A percentile compares a stretch with the other conserved stretches of the same genome.
These are phyloP conservation scores for Pythium pectinolyticum DNA, from an alignment of 352 stramenopile genomes.

Conservation along the genomic window DNA sequence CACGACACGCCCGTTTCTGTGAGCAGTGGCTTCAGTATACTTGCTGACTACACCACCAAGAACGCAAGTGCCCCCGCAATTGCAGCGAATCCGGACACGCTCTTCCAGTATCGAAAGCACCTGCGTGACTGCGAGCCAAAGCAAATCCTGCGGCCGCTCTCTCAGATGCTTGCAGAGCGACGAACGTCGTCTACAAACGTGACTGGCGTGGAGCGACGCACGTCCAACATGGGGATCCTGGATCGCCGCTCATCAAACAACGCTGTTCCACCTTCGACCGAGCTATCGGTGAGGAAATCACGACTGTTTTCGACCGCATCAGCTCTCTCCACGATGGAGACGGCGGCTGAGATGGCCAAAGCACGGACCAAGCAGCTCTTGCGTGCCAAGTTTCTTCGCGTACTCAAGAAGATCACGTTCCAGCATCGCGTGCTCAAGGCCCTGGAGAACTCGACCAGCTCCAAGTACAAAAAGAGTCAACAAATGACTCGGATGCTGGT, in stretches of 20 bases:
- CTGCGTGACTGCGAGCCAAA: conserved; percentile 22
- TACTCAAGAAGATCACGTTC: conserved; percentile 46
- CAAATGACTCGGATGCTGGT: conserved; percentile 27
- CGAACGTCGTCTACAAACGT: conserved; percentile 2
- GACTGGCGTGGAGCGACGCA: conserved; percentile 4
- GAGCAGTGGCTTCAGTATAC: not conserved
- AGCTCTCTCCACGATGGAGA: conserved; percentile 3
- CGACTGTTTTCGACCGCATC: conserved; percentile 12
- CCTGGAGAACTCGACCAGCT: conserved; percentile 31
- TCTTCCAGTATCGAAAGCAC: conserved; percentile 16
- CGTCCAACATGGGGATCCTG: not conserved
- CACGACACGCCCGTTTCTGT: not conserved
- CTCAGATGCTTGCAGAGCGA: conserved; percentile 9
- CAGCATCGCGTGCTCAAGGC: conserved; percentile 47
- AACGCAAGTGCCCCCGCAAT: not conserved
- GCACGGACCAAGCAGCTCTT: conserved; percentile 6
- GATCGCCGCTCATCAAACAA: not conserved
- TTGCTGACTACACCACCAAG: not conserved
- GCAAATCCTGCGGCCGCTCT: conserved; percentile 8
- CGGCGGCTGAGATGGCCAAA: conserved; percentile 14
- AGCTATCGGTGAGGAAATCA: not conserved
- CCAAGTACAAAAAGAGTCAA: conserved; percentile 44
- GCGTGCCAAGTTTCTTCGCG: conserved; percentile 33
- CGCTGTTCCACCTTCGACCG: not conserved
- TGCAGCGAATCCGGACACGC: conserved; percentile 3